Percentiles rank a stretch among this genome's conserved stretches.
phyloP scores from a whole-genome alignment of 2,329 filamentous ascomycete species.

The Ustilaginoidea virens region DNA sequence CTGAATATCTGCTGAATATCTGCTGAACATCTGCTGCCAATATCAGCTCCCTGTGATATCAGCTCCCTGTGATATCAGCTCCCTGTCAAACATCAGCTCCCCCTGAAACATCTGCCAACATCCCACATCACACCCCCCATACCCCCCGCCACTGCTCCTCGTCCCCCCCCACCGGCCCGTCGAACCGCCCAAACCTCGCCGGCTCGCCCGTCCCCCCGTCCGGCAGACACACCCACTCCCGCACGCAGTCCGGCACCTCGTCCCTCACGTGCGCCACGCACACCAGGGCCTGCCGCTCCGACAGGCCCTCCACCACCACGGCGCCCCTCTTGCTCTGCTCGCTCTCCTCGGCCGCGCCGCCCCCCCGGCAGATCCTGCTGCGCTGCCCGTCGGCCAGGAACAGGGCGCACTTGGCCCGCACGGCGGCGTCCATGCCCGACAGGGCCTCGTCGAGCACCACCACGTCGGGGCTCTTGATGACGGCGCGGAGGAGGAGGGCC shows the following conservation, averaged over 20 bases:
- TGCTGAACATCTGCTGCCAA: too few species aligned
- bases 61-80: too few species aligned
- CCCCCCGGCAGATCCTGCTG: conserved; percentile 21
- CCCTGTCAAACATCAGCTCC: too few species aligned
- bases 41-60: too few species aligned
- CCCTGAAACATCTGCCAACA: too few species aligned
- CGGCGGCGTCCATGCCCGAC: conserved; percentile 65
- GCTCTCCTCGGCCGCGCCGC: conserved; percentile 28
- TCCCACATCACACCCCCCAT: conserved; percentile 30
- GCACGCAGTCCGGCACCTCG: conserved; percentile 71
- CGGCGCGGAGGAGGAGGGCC: conserved; percentile 65
- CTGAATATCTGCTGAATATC: too few species aligned
- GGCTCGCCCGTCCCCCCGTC: conserved; percentile 48
- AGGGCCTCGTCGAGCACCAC: conserved; percentile 81
- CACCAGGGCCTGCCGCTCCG: conserved; percentile 63
- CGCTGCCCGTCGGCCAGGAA: conserved; percentile 57
- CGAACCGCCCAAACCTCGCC: conserved; percentile 49
- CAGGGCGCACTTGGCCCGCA: conserved; percentile 73
- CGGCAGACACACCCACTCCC: conserved; percentile 77
- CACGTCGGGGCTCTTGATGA: conserved; percentile 68
- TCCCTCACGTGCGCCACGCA: conserved; percentile 84
- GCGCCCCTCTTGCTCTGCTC: conserved; percentile 17
- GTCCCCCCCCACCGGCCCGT: conserved; percentile 43
- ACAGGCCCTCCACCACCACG: conserved; percentile 45
- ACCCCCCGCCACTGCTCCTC: conserved; percentile 47